phyloP scores from a whole-genome alignment of 2,329 filamentous ascomycete genomes.

The Cercospora citrullina region DNA sequence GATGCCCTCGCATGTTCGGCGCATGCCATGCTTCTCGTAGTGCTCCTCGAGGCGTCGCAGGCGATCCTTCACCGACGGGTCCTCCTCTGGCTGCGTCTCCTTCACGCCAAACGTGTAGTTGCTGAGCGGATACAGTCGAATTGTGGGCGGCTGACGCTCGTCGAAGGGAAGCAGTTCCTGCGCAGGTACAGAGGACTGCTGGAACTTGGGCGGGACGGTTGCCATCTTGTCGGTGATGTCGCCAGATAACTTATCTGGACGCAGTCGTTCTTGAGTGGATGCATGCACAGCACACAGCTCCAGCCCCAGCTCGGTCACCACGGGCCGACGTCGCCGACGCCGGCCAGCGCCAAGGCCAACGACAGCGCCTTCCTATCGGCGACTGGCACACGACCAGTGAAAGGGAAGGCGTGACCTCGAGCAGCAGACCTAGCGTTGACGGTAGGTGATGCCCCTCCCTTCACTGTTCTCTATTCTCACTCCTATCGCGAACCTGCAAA shows the following conservation, averaged over 20 bases:
- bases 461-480: not conserved
- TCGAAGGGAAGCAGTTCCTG: conserved; percentile 65
- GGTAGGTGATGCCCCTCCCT: not conserved
- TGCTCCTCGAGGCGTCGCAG: conserved; percentile 95
- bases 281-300: not conserved
- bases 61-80: conserved; percentile 89
- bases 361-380: conserved; percentile 4
- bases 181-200: conserved; percentile 31
- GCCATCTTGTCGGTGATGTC: conserved; percentile 30
- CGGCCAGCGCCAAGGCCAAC: not conserved
- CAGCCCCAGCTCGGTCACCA: not conserved
- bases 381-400: conserved; percentile 3
- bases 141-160: conserved; percentile 82
- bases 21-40: conserved; percentile 89
- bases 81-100: conserved; percentile 96
- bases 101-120: conserved; percentile 99
- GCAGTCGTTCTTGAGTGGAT: not conserved
- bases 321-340: not conserved
- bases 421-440: not conserved
- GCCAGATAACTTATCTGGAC: not conserved
- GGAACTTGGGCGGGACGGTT: conserved; percentile 31
- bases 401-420: not conserved
- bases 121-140: conserved; percentile 83
- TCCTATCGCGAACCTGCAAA: not conserved
- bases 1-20: conserved; percentile 93